Conservation (phyloP, 176 grass and related monocot genomes). For the Tillandsia leiboldiana region DNA sequence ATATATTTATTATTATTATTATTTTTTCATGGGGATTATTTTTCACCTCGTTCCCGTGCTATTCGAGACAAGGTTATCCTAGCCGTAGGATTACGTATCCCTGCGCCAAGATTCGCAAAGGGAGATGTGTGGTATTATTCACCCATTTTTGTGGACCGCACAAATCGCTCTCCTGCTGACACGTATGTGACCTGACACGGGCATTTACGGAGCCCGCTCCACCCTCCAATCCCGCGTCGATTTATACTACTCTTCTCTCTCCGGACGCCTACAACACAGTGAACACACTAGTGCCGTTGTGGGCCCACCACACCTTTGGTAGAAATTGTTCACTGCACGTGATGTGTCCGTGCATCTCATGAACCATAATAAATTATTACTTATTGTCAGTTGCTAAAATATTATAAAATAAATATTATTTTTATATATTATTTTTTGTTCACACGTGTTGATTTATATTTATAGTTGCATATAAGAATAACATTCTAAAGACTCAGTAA, state of each 20-base stretch:
- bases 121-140: not conserved
- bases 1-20: too few species aligned
- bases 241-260: not conserved
- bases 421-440: too few species aligned
- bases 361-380: too few species aligned
- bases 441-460: too few species aligned
- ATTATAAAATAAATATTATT: too few species aligned
- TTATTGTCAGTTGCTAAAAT: too few species aligned
- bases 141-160: not conserved
- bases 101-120: too few species aligned
- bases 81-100: slow-evolving; percentile 2
- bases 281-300: too few species aligned
- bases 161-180: not conserved
- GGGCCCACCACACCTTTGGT: not conserved
- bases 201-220: not conserved
- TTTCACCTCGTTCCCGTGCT: not conserved
- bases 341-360: too few species aligned
- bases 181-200: not conserved
- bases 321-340: not conserved
- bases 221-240: not conserved
- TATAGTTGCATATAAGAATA: too few species aligned
- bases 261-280: not conserved
- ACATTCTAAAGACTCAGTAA: too few species aligned
- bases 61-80: not conserved
- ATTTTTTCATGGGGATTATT: not conserved